Base-by-base conservation (phyloP, 148 eudicot genomes). In the Spergularia bocconei region DNA sequence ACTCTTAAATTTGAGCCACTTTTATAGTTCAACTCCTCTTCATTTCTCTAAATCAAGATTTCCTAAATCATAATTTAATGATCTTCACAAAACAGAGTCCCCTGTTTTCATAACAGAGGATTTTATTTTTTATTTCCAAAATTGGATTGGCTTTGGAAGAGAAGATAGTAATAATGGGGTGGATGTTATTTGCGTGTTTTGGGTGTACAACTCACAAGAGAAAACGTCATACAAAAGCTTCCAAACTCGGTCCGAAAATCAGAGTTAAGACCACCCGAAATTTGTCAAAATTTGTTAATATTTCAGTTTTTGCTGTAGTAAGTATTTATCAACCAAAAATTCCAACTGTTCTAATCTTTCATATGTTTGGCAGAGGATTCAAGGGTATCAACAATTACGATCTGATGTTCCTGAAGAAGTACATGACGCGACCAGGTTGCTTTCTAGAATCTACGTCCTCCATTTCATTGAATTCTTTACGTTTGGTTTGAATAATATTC, bases 121-220 rank as follows among this genome's bases (percentile, higher is more conserved):
- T n/a, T n/a, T n/a, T n/a, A n/a, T n/a, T n/a, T n/a, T n/a, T n/a
- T n/a, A n/a, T n/a, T n/a, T n/a, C n/a, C 19, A 10, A 29, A 19
- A 19, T 19, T 14, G 29, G 13, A 23, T 60, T 17, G 23, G 19
- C 38, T 23, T 21, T 12, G 13, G 55, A 53, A 44, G 1, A 50
- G 14, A 65, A 4, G 8, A 13, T 29, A 38, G 11, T 38, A 11
- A 21, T 8, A 36, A 90, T 91, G 94, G 87, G 84, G 41, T 91
- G 92, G 82, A 59, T 67, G 5, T 83, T 91, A 59, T 84, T 88
- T 78, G 86, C 86, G 13, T 91, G 97, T 75, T 91, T 90, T 75
- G 97, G 92, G 39, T 72, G 73, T 75, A 79, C 85, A 75, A 84
- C 84, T 73, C 84, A 87, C 73, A 87, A 83, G 78, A 75, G 85